Base-by-base conservation (phyloP, 2,329 filamentous ascomycete species). In the Colletotrichum sp. region DNA sequence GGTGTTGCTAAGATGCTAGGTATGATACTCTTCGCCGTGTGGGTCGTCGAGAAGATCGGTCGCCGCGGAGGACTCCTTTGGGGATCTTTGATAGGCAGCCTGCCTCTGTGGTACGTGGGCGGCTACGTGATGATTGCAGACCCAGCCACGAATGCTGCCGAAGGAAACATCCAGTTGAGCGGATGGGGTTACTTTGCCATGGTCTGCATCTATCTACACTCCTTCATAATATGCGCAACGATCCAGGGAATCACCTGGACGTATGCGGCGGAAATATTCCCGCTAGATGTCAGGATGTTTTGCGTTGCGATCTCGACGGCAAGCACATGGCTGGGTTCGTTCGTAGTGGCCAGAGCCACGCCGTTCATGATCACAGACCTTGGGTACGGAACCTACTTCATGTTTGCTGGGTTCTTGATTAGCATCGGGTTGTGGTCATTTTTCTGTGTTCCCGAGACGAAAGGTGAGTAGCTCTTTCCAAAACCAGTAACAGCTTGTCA, bases 381-480 rank as follows among this genome's bases (percentile, higher is more conserved):
- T 2, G 83, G 84, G 2, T 90, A 88, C 77, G 89, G 89, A 15
- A 88, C 88, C 1, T 90, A 89, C 79, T 88, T 90, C 72, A 87
- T 90, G 81, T 90, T 90, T 75, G 88, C 86, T 3, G 82, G 85
- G 0, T 83, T 89, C 36, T 86, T 88, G 68, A 82, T 89, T 13
- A 75, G 83, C 30, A 86, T 88, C 75, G 84, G 87, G 13, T 79
- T 88, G 62, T 90, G 87, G 80, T 84, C 88, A 3, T 86, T 85
- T 71, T 88, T 89, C 81, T 87, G 88, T 64, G 83, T 90, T 1
- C 89, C 89, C 2, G 88, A 90, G 79, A 90, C 89, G 4, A 90
- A 89, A 80, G 88, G 88, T 75, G 2, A 32, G 60, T 24, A 6
- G 24, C 5, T 15, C 12, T 9, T 0, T 24, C 16, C 22, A 15